phyloP scores from a whole-genome alignment of 2,329 filamentous ascomycete species.

The Neonectria hederae region DNA sequence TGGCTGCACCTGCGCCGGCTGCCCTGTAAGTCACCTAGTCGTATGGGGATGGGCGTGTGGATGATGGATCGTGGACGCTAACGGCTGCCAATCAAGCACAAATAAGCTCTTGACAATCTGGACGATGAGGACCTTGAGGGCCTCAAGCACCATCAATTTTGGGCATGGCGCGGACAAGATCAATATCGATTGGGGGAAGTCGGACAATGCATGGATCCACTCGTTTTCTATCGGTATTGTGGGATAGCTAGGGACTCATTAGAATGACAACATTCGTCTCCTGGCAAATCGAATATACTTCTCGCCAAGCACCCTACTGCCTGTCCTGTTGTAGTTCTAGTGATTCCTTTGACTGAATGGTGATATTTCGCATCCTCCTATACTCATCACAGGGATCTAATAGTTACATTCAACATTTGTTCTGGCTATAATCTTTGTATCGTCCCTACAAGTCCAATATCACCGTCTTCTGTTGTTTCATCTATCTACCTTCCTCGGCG shows the following conservation, averaged over 20 bases:
- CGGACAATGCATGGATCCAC: slow-evolving; percentile 36
- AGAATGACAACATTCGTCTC: slow-evolving; percentile 6
- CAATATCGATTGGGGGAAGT: slow-evolving; percentile 15
- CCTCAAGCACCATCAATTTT: slow-evolving; percentile 15
- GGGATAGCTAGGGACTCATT: slow-evolving; percentile 3
- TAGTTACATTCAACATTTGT: neutral
- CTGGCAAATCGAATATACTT: slow-evolving; percentile 10
- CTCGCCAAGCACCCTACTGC: neutral
- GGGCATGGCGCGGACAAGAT: slow-evolving; percentile 14
- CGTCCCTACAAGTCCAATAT: neutral
- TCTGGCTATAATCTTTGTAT: neutral
- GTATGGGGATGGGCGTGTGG: neutral
- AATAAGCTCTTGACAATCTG: slow-evolving; percentile 34
- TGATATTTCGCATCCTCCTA: neutral
- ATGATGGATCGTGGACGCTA: slow-evolving; percentile 19
- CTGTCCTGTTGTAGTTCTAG: neutral
- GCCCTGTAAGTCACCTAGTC: slow-evolving; percentile 50
- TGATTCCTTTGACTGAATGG: neutral
- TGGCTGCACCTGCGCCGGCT: slow-evolving; percentile 53
- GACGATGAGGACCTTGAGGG: slow-evolving; percentile 41
- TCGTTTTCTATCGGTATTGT: slow-evolving; percentile 21
- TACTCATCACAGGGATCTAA: neutral
- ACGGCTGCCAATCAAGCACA: slow-evolving; percentile 42
- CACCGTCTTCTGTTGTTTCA: neutral
- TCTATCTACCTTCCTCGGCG: neutral